Percentiles rank a stretch among this genome's conserved stretches.
These are phyloP conservation scores for Colletotrichum orbiculare DNA, from an alignment of 2,329 filamentous ascomycete genomes.

Conservation along the genomic window DNA sequence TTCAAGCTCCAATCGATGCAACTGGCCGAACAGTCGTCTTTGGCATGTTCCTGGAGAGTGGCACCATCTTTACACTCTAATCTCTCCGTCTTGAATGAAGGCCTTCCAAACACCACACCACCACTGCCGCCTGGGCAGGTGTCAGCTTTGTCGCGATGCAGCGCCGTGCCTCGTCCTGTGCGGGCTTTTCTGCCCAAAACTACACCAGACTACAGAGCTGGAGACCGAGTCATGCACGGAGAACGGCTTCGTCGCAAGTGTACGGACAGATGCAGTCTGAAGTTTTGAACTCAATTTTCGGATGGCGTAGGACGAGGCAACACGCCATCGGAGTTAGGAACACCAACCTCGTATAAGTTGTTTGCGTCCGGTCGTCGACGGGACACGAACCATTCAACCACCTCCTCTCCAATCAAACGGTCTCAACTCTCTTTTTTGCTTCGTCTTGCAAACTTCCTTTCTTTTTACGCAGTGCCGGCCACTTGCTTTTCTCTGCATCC, in stretches of 20 bases:
- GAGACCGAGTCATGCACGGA: constrained; percentile 9
- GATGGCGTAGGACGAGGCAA: constrained; percentile 15
- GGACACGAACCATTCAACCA: not conserved
- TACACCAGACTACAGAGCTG: constrained; percentile 1
- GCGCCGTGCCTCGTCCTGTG: not conserved
- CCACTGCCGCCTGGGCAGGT: not conserved
- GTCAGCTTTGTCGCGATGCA: constrained; percentile 17
- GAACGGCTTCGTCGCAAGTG: constrained; percentile 24
- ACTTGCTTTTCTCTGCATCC: constrained; percentile 28
- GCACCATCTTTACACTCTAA: constrained; percentile 4
- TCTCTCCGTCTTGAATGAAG: constrained; percentile 14
- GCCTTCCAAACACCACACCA: constrained; percentile 11
- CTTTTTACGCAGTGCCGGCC: constrained; percentile 33
- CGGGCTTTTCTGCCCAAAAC: constrained; percentile 12
- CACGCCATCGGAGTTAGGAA: not conserved
- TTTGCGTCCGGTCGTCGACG: not conserved
- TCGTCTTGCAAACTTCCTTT: constrained; percentile 8
- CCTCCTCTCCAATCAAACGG: constrained; percentile 6
- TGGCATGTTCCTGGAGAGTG: not conserved
- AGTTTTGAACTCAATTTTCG: constrained; percentile 26
- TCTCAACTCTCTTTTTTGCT: constrained; percentile 5
- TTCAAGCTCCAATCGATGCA: not conserved
- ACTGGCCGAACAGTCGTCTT: constrained; percentile 1
- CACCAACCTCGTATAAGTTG: too few relatives aligned
- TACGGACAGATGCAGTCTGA: constrained; percentile 22